Evolutionary conservation across 257 asterid species (phyloP).

Genomic region (Rhazya stricta): DNA sequence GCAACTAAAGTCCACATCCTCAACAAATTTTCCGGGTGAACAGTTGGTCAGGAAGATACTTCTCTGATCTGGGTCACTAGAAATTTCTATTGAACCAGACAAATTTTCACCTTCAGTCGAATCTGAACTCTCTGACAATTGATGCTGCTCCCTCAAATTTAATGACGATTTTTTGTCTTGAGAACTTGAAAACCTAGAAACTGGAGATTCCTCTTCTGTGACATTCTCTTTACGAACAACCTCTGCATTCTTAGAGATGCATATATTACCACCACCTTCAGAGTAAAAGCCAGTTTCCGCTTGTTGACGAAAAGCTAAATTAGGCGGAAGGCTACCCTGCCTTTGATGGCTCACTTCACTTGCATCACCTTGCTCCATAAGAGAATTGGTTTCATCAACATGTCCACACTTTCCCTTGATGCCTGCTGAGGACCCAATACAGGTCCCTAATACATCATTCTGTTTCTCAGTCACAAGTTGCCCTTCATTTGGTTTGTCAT

Average conservation of each 20-base stretch:
- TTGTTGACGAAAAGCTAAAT: conserved; percentile 19
- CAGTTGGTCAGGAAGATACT: background rate
- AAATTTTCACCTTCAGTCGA: conserved; percentile 8
- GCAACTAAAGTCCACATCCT: conserved; percentile 4
- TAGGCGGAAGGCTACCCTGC: conserved; percentile 9
- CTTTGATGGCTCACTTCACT: conserved; percentile 11
- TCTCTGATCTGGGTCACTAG: background rate
- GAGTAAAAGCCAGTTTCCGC: conserved; percentile 16
- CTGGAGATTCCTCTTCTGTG: conserved; percentile 14
- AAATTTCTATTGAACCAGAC: conserved; percentile 1
- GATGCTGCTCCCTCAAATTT: conserved; percentile 15
- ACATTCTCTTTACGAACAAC: conserved; percentile 17
- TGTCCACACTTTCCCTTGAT: conserved; percentile 9
- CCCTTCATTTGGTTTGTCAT: conserved; percentile 16
- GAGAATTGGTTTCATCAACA: conserved; percentile 18
- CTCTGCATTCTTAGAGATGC: conserved; percentile 14
- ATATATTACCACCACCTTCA: conserved; percentile 20
- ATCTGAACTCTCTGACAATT: conserved; percentile 14
- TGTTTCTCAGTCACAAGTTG: conserved; percentile 17
- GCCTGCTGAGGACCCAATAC: conserved; percentile 9
- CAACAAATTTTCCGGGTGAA: conserved; percentile 2
- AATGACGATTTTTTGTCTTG: conserved; percentile 6
- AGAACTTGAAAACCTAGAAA: conserved; percentile 13
- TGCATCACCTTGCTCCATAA: conserved; percentile 18
- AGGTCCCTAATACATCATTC: conserved; percentile 12